phyloP scores from a whole-genome alignment of 2,329 filamentous ascomycete genomes.

The Reticulascus tulasneorum region DNA sequence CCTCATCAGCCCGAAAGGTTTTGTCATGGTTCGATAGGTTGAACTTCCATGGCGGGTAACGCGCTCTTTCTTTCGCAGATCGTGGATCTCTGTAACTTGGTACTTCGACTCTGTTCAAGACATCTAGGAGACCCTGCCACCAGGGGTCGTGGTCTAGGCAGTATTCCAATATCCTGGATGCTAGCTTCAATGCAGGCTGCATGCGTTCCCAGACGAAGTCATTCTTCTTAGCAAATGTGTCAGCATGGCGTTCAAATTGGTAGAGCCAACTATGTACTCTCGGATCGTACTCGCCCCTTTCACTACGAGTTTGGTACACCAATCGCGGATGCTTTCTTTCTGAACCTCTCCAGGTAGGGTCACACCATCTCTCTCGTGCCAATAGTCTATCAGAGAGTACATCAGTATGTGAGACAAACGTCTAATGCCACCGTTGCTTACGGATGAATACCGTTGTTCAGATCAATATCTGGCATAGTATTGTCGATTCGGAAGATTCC shows the following conservation, averaged over 20 bases:
- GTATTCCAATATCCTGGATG: conserved; percentile 17
- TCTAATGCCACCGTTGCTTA: conserved; percentile 10
- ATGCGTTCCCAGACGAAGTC: conserved; percentile 22
- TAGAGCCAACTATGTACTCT: conserved; percentile 12
- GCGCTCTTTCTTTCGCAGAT: not conserved
- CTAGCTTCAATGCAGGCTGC: conserved; percentile 23
- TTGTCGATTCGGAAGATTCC: conserved; percentile 19
- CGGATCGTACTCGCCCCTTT: conserved; percentile 20
- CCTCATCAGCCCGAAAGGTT: not conserved
- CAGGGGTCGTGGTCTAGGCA: conserved; percentile 15
- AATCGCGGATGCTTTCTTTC: conserved; percentile 1
- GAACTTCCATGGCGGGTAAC: not conserved
- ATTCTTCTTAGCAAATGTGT: conserved; percentile 16
- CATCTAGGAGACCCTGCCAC: conserved; percentile 16
- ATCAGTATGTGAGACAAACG: not conserved
- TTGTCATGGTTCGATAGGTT: too few relatives aligned
- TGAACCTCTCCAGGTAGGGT: not conserved
- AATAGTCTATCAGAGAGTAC: conserved; percentile 7
- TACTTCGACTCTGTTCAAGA: conserved; percentile 20
- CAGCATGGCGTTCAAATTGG: not conserved
- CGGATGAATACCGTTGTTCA: conserved; percentile 20
- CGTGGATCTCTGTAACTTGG: conserved; percentile 9
- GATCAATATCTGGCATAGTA: not conserved
- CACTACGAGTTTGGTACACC: conserved; percentile 18
- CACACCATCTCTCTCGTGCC: conserved; percentile 4